Evolutionary conservation across 495 filamentous ascomycete species (phyloP).

Genomic region (Hypoxylon subgilvum): DNA sequence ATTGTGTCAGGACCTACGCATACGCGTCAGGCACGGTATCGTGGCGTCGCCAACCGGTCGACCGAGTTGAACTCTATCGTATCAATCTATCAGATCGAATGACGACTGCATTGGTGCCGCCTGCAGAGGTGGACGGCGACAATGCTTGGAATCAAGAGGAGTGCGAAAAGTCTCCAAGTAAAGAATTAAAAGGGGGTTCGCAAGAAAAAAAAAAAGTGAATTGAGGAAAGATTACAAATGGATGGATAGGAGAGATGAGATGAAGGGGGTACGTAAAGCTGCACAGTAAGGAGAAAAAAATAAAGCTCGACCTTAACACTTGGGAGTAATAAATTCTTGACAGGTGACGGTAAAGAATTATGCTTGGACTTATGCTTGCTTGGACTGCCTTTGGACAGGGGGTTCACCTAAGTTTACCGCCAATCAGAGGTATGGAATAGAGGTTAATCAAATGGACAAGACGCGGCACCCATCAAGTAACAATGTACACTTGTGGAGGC

Average conservation of each 20-base stretch:
- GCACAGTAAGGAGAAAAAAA: slow-evolving; percentile 11
- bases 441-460: no score
- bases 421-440: no score
- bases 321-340: no score
- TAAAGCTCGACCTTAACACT: no score
- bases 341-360: no score
- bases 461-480: no score
- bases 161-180: slow-evolving; percentile 13
- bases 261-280: slow-evolving; percentile 9
- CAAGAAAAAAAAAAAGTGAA: not conserved
- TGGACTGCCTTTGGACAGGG: no score
- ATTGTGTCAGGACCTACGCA: no score
- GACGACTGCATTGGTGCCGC: slow-evolving; percentile 25
- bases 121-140: slow-evolving; percentile 14
- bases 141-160: slow-evolving; percentile 1
- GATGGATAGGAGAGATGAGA: slow-evolving; percentile 28
- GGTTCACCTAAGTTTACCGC: no score
- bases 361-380: no score
- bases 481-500: no score
- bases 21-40: slow-evolving; percentile 34
- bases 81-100: slow-evolving; percentile 29
- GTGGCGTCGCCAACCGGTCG: slow-evolving; percentile 19
- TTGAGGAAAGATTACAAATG: slow-evolving; percentile 12
- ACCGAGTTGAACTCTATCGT: slow-evolving; percentile 23
- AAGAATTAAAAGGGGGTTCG: slow-evolving; percentile 1